Percentiles rank a stretch among this genome's conserved stretches.
These are phyloP conservation scores for Passiflora organensis DNA, from an alignment of 345 rosid species.

Conservation along the genomic window DNA sequence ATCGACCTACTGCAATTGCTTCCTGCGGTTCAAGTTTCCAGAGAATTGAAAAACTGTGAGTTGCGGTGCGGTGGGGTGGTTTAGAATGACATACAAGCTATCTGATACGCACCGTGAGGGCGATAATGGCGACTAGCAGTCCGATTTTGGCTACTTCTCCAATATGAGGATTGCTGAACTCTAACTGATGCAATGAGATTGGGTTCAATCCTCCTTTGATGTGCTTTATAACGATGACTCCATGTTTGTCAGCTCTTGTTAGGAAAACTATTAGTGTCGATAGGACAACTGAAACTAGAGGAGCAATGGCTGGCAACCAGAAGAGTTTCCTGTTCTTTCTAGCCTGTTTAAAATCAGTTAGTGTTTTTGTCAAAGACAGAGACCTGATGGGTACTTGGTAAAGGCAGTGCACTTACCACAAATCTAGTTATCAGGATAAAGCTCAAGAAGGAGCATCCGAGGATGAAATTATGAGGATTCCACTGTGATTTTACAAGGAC, in stretches of 20 bases:
- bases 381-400: neutral
- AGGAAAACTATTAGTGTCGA: constrained; percentile 69
- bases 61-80: too few relatives aligned
- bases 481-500: too few relatives aligned
- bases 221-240: constrained; percentile 72
- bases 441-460: constrained; percentile 56
- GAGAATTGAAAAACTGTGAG: neutral
- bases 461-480: constrained; percentile 48
- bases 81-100: neutral
- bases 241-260: constrained; percentile 79
- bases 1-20: constrained; percentile 83
- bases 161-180: constrained; percentile 46
- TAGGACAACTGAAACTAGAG: constrained; percentile 57
- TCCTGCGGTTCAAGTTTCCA: constrained; percentile 35
- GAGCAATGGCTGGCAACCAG: constrained; percentile 88
- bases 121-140: constrained; percentile 53
- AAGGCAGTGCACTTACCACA: constrained; percentile 39
- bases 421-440: constrained; percentile 61
- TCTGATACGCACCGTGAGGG: constrained; percentile 54
- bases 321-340: constrained; percentile 64
- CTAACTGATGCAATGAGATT: constrained; percentile 53
- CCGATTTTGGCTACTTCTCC: constrained; percentile 69
- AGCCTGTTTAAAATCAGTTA: constrained; percentile 35
- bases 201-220: constrained; percentile 80
- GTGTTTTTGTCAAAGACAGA: neutral